Conservation (phyloP, 106 monocot species). For the Posidonia australis region DNA sequence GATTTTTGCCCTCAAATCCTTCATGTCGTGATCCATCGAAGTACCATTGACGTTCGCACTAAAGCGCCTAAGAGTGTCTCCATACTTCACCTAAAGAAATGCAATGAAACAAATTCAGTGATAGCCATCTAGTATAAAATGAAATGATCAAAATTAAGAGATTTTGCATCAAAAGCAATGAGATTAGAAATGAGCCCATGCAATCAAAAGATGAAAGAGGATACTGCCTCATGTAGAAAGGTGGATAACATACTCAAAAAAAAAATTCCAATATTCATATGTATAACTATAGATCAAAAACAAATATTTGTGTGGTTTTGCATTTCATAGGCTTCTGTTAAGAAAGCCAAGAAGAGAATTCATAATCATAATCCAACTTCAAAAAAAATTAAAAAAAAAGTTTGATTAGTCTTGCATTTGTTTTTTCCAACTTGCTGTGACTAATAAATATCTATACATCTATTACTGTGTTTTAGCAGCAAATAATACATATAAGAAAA, state of each 20-base stretch:
- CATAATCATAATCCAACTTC: no score
- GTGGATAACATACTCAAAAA: not conserved
- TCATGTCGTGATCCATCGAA: slow-evolving; percentile 40
- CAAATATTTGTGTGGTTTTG: no score
- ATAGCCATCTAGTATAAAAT: not conserved
- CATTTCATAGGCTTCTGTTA: no score
- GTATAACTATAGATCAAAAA: no score
- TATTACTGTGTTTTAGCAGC: no score
- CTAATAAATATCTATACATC: no score
- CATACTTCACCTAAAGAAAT: slow-evolving; percentile 63
- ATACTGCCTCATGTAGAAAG: not conserved
- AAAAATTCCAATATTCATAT: not conserved
- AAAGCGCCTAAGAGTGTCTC: slow-evolving; percentile 59
- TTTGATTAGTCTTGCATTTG: no score
- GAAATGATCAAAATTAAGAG: not conserved
- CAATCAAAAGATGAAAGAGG: not conserved
- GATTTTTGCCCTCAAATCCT: slow-evolving; percentile 43
- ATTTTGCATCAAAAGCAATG: not conserved
- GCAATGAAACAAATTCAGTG: slow-evolving; percentile 3
- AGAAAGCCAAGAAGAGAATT: no score
- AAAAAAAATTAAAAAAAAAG: no score
- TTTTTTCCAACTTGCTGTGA: no score
- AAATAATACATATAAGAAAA: no score
- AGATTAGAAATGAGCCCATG: not conserved
- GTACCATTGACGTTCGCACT: slow-evolving; percentile 26